These are phyloP conservation scores for Dictyostelium intermedium DNA, from an alignment of 78 protist genomes.

Conservation along the genomic window DNA sequence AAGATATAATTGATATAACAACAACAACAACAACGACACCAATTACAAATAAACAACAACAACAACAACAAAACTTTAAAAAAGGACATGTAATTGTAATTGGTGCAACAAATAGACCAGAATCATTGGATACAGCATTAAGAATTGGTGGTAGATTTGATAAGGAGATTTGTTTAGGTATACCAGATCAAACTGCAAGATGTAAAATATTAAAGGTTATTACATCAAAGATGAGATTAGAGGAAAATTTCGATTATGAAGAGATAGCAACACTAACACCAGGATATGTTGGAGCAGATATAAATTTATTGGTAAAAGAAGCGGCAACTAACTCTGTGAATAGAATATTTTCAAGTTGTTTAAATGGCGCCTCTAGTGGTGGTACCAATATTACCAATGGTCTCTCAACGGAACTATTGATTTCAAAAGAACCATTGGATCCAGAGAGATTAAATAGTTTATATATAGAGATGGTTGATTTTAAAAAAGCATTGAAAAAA, in stretches of 20 bases:
- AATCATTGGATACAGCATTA: conserved; percentile 95
- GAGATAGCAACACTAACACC: conserved; percentile 89
- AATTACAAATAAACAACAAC: no score
- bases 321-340: conserved; percentile 92
- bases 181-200: conserved; percentile 90
- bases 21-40: background rate
- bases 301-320: conserved; percentile 91
- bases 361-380: background rate
- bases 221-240: conserved; percentile 37
- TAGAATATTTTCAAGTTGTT: conserved; percentile 73
- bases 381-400: background rate
- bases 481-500: conserved; percentile 84
- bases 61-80: background rate
- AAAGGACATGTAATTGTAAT: conserved; percentile 89
- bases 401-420: background rate
- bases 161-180: conserved; percentile 91
- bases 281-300: conserved; percentile 93
- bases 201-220: conserved; percentile 81
- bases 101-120: conserved; percentile 97
- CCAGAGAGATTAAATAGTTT: conserved; percentile 6
- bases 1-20: background rate
- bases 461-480: conserved; percentile 89
- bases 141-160: conserved; percentile 98
- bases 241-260: conserved; percentile 70
- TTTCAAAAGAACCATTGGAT: conserved; percentile 26